phyloP scores from a whole-genome alignment of 2,329 filamentous ascomycete genomes.

The Teratosphaeria viscida region DNA sequence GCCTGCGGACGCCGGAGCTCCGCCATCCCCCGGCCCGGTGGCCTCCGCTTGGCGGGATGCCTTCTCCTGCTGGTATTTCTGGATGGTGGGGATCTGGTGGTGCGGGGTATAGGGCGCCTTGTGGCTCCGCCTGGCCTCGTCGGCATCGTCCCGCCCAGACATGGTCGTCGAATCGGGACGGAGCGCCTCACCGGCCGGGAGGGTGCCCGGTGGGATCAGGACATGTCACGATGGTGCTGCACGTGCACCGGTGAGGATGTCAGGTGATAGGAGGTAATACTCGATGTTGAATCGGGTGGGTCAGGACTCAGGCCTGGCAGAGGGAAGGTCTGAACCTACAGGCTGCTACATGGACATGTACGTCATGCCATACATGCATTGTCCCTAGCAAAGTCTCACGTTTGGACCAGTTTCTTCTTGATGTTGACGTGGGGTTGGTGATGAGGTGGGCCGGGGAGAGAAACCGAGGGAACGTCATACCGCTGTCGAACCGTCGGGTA shows the following conservation, averaged over 20 bases:
- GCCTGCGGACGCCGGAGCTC: not conserved
- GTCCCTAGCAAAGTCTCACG: not conserved
- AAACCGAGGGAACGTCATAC: not conserved
- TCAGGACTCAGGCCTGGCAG: not conserved
- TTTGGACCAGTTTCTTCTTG: too few species aligned
- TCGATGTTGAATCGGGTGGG: not conserved
- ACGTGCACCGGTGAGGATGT: not conserved
- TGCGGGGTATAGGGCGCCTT: slow-evolving; percentile 33
- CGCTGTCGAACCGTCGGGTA: not conserved
- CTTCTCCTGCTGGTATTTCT: slow-evolving; percentile 38
- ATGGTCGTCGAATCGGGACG: slow-evolving; percentile 6
- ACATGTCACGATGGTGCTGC: too few species aligned
- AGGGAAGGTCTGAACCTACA: not conserved
- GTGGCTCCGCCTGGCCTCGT: slow-evolving; percentile 28
- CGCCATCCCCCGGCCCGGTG: slow-evolving; percentile 19
- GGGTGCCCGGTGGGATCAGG: too few species aligned
- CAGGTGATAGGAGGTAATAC: not conserved
- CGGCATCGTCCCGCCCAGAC: slow-evolving; percentile 30
- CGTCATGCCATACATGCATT: not conserved
- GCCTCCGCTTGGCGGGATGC: slow-evolving; percentile 28
- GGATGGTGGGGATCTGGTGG: slow-evolving; percentile 37
- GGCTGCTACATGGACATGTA: not conserved
- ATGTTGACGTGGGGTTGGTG: not conserved
- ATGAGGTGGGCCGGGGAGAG: not conserved
- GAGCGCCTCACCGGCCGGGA: not conserved